Evolutionary conservation across 192 early-diverging fungal species (phyloP).

Genomic region (Coemansia sp.): DNA sequence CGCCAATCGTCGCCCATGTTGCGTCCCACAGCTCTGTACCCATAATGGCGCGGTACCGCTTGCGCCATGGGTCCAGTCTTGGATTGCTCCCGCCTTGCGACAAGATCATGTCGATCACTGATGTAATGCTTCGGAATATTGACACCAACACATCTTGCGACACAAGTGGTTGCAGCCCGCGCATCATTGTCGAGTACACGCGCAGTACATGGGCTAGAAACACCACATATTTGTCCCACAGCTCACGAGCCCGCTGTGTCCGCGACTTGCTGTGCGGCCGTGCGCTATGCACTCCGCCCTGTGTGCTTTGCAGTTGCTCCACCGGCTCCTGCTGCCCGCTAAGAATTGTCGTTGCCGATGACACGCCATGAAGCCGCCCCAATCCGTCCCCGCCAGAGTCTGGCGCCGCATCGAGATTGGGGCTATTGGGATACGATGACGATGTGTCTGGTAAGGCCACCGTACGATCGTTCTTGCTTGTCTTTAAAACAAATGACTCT

Average conservation of each 20-base stretch:
- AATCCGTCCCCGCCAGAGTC: neutral
- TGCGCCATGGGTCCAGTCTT: slow-evolving; percentile 20
- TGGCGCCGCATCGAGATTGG: neutral
- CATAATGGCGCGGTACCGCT: slow-evolving; percentile 26
- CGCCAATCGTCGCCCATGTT: slow-evolving; percentile 49
- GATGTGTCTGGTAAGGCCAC: neutral
- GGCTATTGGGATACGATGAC: slow-evolving; percentile 3
- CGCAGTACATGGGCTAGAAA: slow-evolving; percentile 36
- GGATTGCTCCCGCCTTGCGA: slow-evolving; percentile 48
- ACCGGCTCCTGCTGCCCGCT: neutral
- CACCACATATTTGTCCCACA: slow-evolving; percentile 44
- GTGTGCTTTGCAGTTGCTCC: neutral
- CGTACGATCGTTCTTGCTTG: neutral
- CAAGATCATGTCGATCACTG: slow-evolving; percentile 44
- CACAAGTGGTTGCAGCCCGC: slow-evolving; percentile 12
- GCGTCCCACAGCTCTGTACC: slow-evolving; percentile 43
- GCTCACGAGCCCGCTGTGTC: slow-evolving; percentile 8
- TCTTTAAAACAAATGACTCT: slow-evolving; percentile 21
- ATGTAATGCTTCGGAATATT: slow-evolving; percentile 15
- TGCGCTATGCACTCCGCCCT: neutral
- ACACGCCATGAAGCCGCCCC: neutral
- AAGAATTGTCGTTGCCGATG: neutral
- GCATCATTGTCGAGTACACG: slow-evolving; percentile 39
- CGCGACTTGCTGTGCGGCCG: slow-evolving; percentile 11
- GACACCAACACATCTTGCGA: neutral